phyloP scores from a whole-genome alignment of 805 yeast genomes.

The Lipomyces kockii region DNA sequence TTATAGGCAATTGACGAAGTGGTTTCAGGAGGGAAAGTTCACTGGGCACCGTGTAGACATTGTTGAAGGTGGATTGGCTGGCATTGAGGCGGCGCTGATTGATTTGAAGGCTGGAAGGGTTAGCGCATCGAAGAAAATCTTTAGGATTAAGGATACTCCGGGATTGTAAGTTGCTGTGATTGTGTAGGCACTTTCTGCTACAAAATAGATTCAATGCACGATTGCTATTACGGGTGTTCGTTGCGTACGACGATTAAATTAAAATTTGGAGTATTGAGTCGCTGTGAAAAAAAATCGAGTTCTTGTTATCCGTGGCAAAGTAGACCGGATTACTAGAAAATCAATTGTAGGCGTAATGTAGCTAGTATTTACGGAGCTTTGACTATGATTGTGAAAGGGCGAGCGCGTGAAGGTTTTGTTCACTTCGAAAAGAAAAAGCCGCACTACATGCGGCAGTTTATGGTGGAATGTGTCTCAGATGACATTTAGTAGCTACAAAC shows the following conservation, averaged over 20 bases:
- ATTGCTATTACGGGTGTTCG: too few relatives aligned
- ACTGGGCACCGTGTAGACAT: slow-evolving; percentile 17
- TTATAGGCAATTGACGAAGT: slow-evolving; percentile 6
- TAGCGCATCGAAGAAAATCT: slow-evolving; percentile 15
- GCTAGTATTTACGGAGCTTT: too few relatives aligned
- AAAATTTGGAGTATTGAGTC: not conserved
- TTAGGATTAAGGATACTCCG: slow-evolving; percentile 22
- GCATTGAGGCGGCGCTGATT: slow-evolving; percentile 3
- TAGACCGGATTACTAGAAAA: not conserved
- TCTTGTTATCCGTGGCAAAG: too few relatives aligned
- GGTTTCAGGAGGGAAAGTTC: slow-evolving; percentile 16
- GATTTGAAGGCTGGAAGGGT: slow-evolving; percentile 7
- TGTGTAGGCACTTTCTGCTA: too few relatives aligned
- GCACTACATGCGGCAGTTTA: too few relatives aligned
- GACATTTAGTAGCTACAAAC: not conserved
- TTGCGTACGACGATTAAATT: too few relatives aligned
- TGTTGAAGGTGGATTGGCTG: slow-evolving; percentile 15
- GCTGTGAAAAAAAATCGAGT: not conserved
- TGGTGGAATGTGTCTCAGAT: not conserved
- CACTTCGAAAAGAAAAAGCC: too few relatives aligned
- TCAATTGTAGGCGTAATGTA: not conserved
- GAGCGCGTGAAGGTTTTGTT: too few relatives aligned
- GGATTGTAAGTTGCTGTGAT: slow-evolving; percentile 15
- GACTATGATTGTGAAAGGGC: not conserved
- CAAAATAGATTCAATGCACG: too few relatives aligned